Evolutionary conservation across 768 basidiomycete genomes (phyloP).

Genomic region (Mycena rebaudengoi): DNA sequence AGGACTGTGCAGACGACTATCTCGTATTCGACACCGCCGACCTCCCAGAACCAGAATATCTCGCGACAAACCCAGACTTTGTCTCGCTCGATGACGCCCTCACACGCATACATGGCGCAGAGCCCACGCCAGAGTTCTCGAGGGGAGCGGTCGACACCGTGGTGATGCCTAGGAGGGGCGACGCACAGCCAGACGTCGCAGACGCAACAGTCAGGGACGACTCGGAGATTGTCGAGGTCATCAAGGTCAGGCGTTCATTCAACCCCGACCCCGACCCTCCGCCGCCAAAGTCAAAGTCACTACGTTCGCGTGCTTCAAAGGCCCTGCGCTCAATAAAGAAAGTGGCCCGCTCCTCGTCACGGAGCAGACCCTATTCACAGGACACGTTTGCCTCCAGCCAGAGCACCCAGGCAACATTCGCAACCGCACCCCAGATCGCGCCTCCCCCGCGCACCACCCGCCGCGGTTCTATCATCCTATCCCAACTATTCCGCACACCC

Average conservation of each 20-base stretch:
- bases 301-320: constrained; percentile 56
- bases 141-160: constrained; percentile 27
- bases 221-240: constrained; percentile 68
- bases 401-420: constrained; percentile 36
- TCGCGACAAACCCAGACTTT: constrained; percentile 35
- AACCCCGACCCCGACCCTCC: constrained; percentile 26
- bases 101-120: constrained; percentile 23
- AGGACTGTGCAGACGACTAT: constrained; percentile 62
- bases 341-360: constrained; percentile 33
- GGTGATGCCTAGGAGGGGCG: constrained; percentile 35
- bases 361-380: constrained; percentile 49
- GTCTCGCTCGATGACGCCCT: constrained; percentile 44
- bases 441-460: constrained; percentile 47
- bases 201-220: constrained; percentile 42
- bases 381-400: constrained; percentile 41
- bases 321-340: constrained; percentile 58
- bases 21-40: constrained; percentile 64
- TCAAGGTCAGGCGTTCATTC: constrained; percentile 58
- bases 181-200: constrained; percentile 25
- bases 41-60: constrained; percentile 30
- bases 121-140: constrained; percentile 31
- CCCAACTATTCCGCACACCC: constrained; percentile 46
- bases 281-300: constrained; percentile 47
- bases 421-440: constrained; percentile 34
- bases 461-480: constrained; percentile 47